These are phyloP conservation scores for Alternaria novae-zelandiae DNA, from an alignment of 2,329 filamentous ascomycete genomes.

Conservation along the genomic window DNA sequence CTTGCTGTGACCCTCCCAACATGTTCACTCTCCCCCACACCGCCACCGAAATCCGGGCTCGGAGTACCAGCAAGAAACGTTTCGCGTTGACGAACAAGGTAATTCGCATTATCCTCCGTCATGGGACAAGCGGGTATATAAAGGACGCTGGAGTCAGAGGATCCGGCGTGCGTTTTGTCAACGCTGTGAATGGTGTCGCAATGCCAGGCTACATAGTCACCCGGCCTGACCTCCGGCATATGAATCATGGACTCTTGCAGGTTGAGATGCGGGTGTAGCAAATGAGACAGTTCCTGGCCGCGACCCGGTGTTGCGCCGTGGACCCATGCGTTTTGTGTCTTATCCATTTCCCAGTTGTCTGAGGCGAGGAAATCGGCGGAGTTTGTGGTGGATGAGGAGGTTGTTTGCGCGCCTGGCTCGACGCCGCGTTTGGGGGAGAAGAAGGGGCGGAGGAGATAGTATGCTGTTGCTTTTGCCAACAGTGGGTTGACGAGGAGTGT, in stretches of 20 bases:
- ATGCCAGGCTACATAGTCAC: conserved; percentile 81
- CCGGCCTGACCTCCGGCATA: conserved; percentile 70
- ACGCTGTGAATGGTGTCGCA: conserved; percentile 84
- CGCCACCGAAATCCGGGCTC: conserved; percentile 60
- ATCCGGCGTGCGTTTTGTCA: conserved; percentile 76
- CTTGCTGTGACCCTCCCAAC: conserved; percentile 50
- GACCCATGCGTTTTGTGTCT: conserved; percentile 63
- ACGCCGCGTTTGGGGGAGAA: conserved; percentile 64
- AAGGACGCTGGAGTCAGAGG: conserved; percentile 77
- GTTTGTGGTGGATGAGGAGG: conserved; percentile 38
- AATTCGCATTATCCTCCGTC: conserved; percentile 75
- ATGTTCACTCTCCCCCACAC: conserved; percentile 67
- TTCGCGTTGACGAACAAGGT: conserved; percentile 73
- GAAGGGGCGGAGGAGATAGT: conserved; percentile 83
- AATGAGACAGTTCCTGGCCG: conserved; percentile 70
- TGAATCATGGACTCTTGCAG: conserved; percentile 74
- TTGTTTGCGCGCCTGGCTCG: conserved; percentile 39
- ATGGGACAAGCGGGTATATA: conserved; percentile 89
- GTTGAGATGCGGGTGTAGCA: conserved; percentile 73
- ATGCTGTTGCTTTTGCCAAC: conserved; percentile 75
- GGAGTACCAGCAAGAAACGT: conserved; percentile 68
- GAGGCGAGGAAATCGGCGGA: conserved; percentile 55
- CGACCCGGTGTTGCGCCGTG: conserved; percentile 74
- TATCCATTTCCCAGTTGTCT: conserved; percentile 67
- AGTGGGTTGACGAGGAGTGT: conserved; percentile 84